Evolutionary conservation across 495 filamentous ascomycete genomes (phyloP), one percentile per base, ranked within the genome.

Genomic region (Hypoxylon perforatum): DNA sequence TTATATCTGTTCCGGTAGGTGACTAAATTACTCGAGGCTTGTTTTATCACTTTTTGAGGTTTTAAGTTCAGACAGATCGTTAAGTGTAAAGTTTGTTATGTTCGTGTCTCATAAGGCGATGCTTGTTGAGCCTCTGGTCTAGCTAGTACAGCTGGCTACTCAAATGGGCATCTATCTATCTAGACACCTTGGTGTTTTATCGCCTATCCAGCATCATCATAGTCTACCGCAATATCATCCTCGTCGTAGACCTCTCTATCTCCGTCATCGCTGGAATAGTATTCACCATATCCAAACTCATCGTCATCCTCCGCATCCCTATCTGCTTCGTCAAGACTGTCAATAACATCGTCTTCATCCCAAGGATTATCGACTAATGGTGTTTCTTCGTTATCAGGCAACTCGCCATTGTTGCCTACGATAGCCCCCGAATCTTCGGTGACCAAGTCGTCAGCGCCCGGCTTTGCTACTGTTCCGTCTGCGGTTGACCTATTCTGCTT

Each of bases 271-370:
- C 22, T 49, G 30, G 47, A 46, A 9, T 42, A 54, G 35, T 58
- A 62, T 6, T 45, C 52, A 33, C 49, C 42, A n/a, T 67, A 61
- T n/a, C n/a, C n/a, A n/a, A n/a, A n/a, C 46, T 58, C 64, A 11
- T 62, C 57, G 11, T 28, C 46, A 47, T 61, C 55, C 12, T 54
- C 59, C 11, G 38, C 19, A 10, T 58, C 54, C 9, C 22, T 35
- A 19, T 65, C 61, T 21, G 12, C 44, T 41, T 58, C 46, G 22
- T 63, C 59, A 6, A 57, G 21, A 42, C 62, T 53, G 3, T 19
- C 49, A 0, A 56, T 50, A 1, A 63, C 15, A 10, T 51, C 19
- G 11, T 55, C 60, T 4, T 47, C 28, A 14, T 60, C 49, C 60
- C 54, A 56, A 0, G 42, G 11, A 39, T 36, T 62, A 11, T 68